phyloP scores from a whole-genome alignment of 2,329 filamentous ascomycete genomes.

The Didymella pomorum region DNA sequence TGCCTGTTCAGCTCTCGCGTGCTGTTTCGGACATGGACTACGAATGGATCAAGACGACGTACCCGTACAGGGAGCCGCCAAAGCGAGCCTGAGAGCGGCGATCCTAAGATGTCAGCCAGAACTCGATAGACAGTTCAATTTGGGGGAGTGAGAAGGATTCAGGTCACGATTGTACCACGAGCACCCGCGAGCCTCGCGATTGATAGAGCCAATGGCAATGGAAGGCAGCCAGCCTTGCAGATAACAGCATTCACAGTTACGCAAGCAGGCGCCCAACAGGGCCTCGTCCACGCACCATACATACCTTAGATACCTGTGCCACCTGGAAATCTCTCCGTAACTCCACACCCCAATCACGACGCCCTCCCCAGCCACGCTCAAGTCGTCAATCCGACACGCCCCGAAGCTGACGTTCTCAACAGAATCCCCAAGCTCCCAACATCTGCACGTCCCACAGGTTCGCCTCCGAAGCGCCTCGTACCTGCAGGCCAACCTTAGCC shows the following conservation, averaged over 20 bases:
- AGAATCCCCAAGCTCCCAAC: conserved; percentile 11
- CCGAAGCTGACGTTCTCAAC: conserved; percentile 18
- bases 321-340: conserved; percentile 7
- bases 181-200: background rate
- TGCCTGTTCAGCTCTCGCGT: background rate
- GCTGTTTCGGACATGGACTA: conserved; percentile 5
- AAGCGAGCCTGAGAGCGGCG: background rate
- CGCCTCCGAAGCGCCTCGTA: conserved; percentile 9
- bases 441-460: conserved; percentile 15
- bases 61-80: conserved; percentile 2
- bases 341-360: conserved; percentile 10
- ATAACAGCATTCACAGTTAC: background rate
- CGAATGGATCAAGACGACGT: conserved; percentile 2
- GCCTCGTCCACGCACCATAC: background rate
- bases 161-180: too few species aligned
- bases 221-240: conserved; percentile 2
- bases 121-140: too few species aligned
- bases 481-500: conserved; percentile 19
- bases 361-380: background rate
- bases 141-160: background rate
- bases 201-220: background rate
- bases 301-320: background rate
- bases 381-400: conserved; percentile 4
- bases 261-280: background rate
- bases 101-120: background rate